Percentiles rank a stretch among this genome's conserved stretches.
phyloP scores from a whole-genome alignment of 2,329 filamentous ascomycete genomes.

The Trichoderma cornu-damae region DNA sequence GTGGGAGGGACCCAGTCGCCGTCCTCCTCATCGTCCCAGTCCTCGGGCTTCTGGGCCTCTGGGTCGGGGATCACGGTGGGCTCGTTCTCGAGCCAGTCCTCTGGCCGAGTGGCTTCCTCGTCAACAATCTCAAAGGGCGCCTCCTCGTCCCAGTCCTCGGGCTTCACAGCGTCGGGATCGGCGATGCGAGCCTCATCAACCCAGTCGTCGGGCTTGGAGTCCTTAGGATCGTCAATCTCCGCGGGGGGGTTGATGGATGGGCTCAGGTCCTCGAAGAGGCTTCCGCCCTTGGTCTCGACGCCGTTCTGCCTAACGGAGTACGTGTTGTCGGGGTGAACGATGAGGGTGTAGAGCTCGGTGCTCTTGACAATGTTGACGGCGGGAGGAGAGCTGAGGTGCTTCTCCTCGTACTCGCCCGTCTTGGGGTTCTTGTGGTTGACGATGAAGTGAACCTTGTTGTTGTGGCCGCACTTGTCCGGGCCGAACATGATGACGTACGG shows the following conservation, averaged over 20 bases:
- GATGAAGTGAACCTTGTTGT: slow-evolving; percentile 98
- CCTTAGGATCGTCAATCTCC: slow-evolving; percentile 93
- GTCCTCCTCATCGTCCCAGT: slow-evolving; percentile 99
- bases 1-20: slow-evolving; percentile 92
- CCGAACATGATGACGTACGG: slow-evolving; percentile 99
- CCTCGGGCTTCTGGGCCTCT: slow-evolving; percentile 93
- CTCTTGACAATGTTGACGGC: slow-evolving; percentile 86
- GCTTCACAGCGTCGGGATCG: slow-evolving; percentile 91
- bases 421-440: slow-evolving; percentile 99
- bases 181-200: slow-evolving; percentile 87
- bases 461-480: slow-evolving; percentile 97
- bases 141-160: slow-evolving; percentile 98
- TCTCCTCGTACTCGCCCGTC: slow-evolving; percentile 99
- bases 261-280: slow-evolving; percentile 86
- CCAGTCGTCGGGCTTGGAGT: slow-evolving; percentile 93
- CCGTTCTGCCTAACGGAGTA: slow-evolving; percentile 90
- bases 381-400: slow-evolving; percentile 84
- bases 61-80: slow-evolving; percentile 79
- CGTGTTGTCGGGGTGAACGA: slow-evolving; percentile 94
- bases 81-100: slow-evolving; percentile 94
- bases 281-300: slow-evolving; percentile 80
- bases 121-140: slow-evolving; percentile 95
- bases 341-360: slow-evolving; percentile 90
- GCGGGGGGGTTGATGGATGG: slow-evolving; percentile 89
- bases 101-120: slow-evolving; percentile 82